A percentile compares a stretch with the other conserved stretches of the same genome.
Conservation (phyloP, 805 yeast species). For the Candida ponderosae region DNA sequence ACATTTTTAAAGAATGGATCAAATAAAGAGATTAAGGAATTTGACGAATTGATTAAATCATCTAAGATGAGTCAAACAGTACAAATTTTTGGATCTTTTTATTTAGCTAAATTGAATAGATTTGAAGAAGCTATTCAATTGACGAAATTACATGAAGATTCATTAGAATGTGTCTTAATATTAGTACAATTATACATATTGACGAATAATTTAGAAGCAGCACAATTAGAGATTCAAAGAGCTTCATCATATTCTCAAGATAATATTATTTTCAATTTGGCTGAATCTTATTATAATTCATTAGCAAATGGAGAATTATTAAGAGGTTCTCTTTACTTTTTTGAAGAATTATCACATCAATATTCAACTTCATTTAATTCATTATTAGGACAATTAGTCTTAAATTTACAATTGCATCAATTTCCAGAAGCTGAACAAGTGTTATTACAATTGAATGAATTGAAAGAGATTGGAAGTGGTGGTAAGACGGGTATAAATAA, state of each 20-base stretch:
- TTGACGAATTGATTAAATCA: conserved; percentile 14
- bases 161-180: conserved; percentile 33
- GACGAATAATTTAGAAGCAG: conserved; percentile 35
- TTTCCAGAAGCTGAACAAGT: conserved; percentile 76
- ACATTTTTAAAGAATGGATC: conserved; percentile 17
- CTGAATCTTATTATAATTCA: conserved; percentile 65
- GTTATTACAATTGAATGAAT: conserved; percentile 38
- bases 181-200: conserved; percentile 32
- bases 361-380: conserved; percentile 39
- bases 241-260: conserved; percentile 54
- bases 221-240: conserved; percentile 33
- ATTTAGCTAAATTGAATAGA: conserved; percentile 31
- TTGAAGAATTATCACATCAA: conserved; percentile 72
- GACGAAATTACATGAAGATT: conserved; percentile 28
- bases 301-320: conserved; percentile 30
- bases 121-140: conserved; percentile 35
- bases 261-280: conserved; percentile 65
- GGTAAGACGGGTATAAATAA: conserved; percentile 19
- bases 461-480: too few species aligned
- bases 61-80: conserved; percentile 22
- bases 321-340: conserved; percentile 50
- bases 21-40: conserved; percentile 3
- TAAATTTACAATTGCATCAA: conserved; percentile 74
- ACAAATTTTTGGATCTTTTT: conserved; percentile 31
- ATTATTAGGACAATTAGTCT: conserved; percentile 57